Evolutionary conservation across 1,284 basidiomycete genomes (phyloP).

Genomic region (Moesziomyces sp.): DNA sequence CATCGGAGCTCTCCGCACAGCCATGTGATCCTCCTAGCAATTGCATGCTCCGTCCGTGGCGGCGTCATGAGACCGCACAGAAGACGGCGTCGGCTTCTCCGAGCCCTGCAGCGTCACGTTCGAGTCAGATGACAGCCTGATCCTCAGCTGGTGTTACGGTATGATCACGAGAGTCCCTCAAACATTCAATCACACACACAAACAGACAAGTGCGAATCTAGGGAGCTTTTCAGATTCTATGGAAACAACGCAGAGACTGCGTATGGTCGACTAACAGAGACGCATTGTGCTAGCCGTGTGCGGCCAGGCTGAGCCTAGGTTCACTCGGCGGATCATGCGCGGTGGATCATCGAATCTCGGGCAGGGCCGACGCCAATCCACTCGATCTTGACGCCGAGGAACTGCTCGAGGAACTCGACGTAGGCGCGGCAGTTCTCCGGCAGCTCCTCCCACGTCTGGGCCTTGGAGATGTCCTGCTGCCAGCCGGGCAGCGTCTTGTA

Average conservation of each 20-base stretch:
- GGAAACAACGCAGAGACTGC: constrained; percentile 40
- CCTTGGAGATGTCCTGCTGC: constrained; percentile 81
- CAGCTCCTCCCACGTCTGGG: constrained; percentile 79
- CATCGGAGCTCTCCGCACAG: neutral
- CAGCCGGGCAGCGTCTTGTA: constrained; percentile 94
- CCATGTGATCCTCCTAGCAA: neutral
- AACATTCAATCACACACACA: neutral
- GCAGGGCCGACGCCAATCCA: constrained; percentile 92
- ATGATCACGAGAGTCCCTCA: no score
- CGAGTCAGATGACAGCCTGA: constrained; percentile 11
- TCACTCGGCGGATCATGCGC: constrained; percentile 18
- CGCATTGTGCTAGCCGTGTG: neutral
- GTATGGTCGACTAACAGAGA: constrained; percentile 5
- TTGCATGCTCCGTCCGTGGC: neutral
- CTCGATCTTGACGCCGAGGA: constrained; percentile 81
- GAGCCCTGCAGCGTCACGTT: no score
- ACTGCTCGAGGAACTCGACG: constrained; percentile 86
- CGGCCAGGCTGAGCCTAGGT: neutral
- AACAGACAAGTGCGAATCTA: neutral
- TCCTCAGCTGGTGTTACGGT: neutral
- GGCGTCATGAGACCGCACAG: constrained; percentile 2
- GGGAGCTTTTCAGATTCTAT: constrained; percentile 25
- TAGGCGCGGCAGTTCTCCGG: constrained; percentile 89
- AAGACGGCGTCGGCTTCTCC: neutral
- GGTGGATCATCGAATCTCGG: constrained; percentile 79